phyloP scores from a whole-genome alignment of 2,329 filamentous ascomycete genomes.

The Immersiporthe knoxdaviesiana region DNA sequence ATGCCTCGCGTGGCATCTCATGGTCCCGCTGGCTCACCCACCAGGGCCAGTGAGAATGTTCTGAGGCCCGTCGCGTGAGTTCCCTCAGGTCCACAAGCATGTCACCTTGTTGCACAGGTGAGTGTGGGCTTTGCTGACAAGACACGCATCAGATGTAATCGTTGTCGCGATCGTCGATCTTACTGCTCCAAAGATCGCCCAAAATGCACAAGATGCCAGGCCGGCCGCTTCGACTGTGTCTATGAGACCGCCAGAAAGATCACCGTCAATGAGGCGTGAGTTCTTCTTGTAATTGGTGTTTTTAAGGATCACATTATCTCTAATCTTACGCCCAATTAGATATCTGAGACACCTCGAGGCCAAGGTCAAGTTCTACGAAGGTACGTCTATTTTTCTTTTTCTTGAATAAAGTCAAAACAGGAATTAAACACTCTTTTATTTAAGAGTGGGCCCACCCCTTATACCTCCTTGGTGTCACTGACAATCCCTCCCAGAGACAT shows the following conservation, averaged over 20 bases:
- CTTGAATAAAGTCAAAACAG: too few species aligned
- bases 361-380: conserved; percentile 39
- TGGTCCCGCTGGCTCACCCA: not conserved
- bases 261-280: conserved; percentile 41
- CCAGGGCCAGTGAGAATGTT: conserved; percentile 1
- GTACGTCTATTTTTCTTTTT: conserved; percentile 26
- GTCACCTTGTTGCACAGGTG: not conserved
- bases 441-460: not conserved
- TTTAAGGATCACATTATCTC: not conserved
- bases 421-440: not conserved
- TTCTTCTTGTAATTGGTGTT: not conserved
- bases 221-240: conserved; percentile 37
- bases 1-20: conserved; percentile 18
- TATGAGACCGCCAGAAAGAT: conserved; percentile 43
- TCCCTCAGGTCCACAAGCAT: not conserved
- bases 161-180: conserved; percentile 41
- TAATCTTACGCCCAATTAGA: conserved; percentile 27
- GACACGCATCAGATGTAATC: conserved; percentile 36
- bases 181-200: conserved; percentile 45
- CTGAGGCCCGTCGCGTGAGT: conserved; percentile 29
- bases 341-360: conserved; percentile 41
- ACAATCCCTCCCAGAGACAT: conserved; percentile 7
- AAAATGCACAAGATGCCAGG: conserved; percentile 40
- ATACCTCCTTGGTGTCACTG: not conserved
- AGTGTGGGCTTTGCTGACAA: not conserved